Percentiles rank a stretch among this genome's conserved stretches.
These are phyloP conservation scores for Lactarius deliciosus DNA, from an alignment of 768 basidiomycete genomes.

Conservation along the genomic window DNA sequence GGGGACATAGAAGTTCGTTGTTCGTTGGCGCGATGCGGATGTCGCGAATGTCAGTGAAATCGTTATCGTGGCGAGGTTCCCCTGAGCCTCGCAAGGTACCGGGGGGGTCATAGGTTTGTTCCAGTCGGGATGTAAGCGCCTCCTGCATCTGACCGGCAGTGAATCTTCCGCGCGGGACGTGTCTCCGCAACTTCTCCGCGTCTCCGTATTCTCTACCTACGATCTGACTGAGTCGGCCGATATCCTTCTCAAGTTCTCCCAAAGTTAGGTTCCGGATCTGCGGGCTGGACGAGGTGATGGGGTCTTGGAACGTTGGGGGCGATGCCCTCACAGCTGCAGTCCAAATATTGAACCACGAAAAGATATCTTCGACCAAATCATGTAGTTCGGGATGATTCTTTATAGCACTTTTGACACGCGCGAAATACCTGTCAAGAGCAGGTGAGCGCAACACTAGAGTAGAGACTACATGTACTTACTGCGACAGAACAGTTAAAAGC, in stretches of 20 bases:
- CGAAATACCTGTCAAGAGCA: slow-evolving; percentile 44
- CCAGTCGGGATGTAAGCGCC: slow-evolving; percentile 43
- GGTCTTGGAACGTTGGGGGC: slow-evolving; percentile 48
- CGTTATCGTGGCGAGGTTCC: slow-evolving; percentile 64
- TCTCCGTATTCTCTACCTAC: slow-evolving; percentile 50
- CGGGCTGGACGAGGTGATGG: slow-evolving; percentile 36
- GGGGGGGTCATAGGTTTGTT: slow-evolving; percentile 52
- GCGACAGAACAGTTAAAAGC: slow-evolving; percentile 30
- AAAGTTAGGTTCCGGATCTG: slow-evolving; percentile 42
- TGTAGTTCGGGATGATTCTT: slow-evolving; percentile 46
- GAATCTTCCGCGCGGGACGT: slow-evolving; percentile 10
- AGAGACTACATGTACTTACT: slow-evolving; percentile 24
- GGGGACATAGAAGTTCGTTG: slow-evolving; percentile 53
- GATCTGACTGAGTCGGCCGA: slow-evolving; percentile 43
- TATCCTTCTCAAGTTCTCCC: slow-evolving; percentile 37
- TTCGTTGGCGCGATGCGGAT: slow-evolving; percentile 72
- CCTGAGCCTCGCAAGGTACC: slow-evolving; percentile 50
- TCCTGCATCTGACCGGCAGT: slow-evolving; percentile 32
- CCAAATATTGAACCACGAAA: slow-evolving; percentile 53
- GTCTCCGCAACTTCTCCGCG: slow-evolving; percentile 31
- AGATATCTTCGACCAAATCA: slow-evolving; percentile 44
- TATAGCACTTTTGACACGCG: slow-evolving; percentile 58
- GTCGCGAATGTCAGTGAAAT: slow-evolving; percentile 50
- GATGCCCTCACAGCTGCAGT: slow-evolving; percentile 38
- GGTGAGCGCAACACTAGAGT: not conserved